phyloP scores from a whole-genome alignment of 2,329 filamentous ascomycete species.

The Cryphonectria radicalis region DNA sequence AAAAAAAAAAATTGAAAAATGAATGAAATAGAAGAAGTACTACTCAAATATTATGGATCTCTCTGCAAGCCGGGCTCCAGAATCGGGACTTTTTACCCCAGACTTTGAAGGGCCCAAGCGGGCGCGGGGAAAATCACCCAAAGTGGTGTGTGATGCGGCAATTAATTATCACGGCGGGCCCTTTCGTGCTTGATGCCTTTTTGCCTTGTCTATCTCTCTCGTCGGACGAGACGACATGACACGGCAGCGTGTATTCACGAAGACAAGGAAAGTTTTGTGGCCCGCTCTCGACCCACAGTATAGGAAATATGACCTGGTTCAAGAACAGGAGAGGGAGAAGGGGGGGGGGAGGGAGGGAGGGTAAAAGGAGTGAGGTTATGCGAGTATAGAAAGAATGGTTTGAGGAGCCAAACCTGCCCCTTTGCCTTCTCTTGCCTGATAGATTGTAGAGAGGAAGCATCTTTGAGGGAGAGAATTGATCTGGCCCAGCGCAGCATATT shows the following conservation, averaged over 20 bases:
- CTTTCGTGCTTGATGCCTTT: background rate
- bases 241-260: background rate
- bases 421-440: too few relatives aligned
- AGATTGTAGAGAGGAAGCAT: too few relatives aligned
- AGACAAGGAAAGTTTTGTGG: background rate
- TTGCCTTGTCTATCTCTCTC: too few relatives aligned
- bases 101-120: background rate
- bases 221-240: background rate
- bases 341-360: background rate
- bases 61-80: background rate
- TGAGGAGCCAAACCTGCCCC: background rate
- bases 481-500: background rate
- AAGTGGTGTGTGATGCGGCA: background rate
- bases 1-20: too few relatives aligned
- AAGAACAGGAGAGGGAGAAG: background rate
- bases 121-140: slow-evolving; percentile 7
- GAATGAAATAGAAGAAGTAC: background rate
- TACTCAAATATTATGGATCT: background rate
- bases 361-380: background rate
- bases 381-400: background rate
- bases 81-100: slow-evolving; percentile 8
- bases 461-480: background rate
- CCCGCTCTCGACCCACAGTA: background rate
- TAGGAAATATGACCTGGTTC: background rate
- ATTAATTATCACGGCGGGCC: background rate